Evolutionary conservation across 2,329 filamentous ascomycete species (phyloP).

Genomic region (Xylaria sp.): DNA sequence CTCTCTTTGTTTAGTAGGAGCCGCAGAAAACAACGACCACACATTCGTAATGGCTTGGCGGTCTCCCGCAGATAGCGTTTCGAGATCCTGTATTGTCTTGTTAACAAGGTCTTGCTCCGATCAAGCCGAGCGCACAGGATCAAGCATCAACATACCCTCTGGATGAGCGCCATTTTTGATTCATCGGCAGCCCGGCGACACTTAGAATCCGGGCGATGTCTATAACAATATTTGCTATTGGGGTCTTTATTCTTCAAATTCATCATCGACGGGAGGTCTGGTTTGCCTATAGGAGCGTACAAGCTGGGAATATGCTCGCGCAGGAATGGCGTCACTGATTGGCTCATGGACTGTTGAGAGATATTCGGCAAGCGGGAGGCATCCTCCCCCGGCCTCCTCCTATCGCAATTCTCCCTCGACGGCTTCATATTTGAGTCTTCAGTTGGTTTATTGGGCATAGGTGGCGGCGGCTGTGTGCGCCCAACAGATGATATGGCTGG

Average conservation of each 20-base stretch:
- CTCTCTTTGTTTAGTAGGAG: constrained; percentile 91
- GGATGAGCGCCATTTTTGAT: constrained; percentile 93
- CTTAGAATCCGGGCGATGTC: constrained; percentile 92
- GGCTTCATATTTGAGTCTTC: constrained; percentile 43
- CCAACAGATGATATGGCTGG: constrained; percentile 2
- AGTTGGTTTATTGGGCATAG: constrained; percentile 30
- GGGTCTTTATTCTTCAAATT: constrained; percentile 60
- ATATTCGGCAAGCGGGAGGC: constrained; percentile 64
- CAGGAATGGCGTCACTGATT: constrained; percentile 88
- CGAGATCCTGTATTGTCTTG: constrained; percentile 71
- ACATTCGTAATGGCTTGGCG: constrained; percentile 97
- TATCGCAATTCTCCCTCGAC: constrained; percentile 60
- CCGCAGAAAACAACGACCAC: constrained; percentile 97
- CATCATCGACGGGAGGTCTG: constrained; percentile 55
- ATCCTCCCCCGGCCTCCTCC: constrained; percentile 61
- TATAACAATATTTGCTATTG: constrained; percentile 95
- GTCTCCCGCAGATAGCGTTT: constrained; percentile 82
- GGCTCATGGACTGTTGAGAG: constrained; percentile 73
- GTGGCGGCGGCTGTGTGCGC: constrained; percentile 35
- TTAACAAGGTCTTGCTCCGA: not conserved
- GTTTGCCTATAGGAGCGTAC: constrained; percentile 81
- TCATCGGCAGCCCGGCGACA: constrained; percentile 94
- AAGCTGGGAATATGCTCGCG: constrained; percentile 89
- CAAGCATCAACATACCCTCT: constrained; percentile 70
- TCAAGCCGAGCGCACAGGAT: not conserved